Evolutionary conservation across 306 rosid genomes (phyloP).

Genomic region (Dryas alaskensis): DNA sequence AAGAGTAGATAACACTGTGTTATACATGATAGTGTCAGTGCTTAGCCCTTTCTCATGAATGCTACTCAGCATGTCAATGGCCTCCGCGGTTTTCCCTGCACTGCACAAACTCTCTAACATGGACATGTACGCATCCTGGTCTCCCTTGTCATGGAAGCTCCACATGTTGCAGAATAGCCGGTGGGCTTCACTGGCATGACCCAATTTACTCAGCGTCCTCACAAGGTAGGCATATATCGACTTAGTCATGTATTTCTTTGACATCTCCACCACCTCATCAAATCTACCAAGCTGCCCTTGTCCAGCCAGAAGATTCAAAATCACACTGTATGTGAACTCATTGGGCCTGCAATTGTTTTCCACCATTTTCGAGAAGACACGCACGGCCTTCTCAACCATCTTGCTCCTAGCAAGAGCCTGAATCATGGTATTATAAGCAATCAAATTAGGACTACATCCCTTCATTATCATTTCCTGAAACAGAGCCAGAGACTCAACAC

Average conservation of each 20-base stretch:
- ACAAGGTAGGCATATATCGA: constrained; percentile 69
- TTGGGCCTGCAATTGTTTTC: constrained; percentile 72
- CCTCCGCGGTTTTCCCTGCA: constrained; percentile 73
- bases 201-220: constrained; percentile 69
- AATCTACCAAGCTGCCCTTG: constrained; percentile 78
- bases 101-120: constrained; percentile 84
- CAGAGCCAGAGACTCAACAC: constrained; percentile 46
- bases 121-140: constrained; percentile 65
- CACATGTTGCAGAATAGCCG: constrained; percentile 90
- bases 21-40: constrained; percentile 76
- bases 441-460: constrained; percentile 60
- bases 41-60: constrained; percentile 77
- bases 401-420: constrained; percentile 75
- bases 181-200: constrained; percentile 86
- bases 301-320: constrained; percentile 63
- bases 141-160: constrained; percentile 74
- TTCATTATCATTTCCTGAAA: constrained; percentile 67
- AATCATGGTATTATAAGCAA: constrained; percentile 76
- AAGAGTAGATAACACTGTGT: constrained; percentile 68
- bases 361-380: constrained; percentile 73
- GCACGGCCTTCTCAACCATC: constrained; percentile 69
- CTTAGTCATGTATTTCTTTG: constrained; percentile 58
- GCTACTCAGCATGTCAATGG: constrained; percentile 66
- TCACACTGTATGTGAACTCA: constrained; percentile 72
- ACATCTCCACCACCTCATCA: constrained; percentile 54